Evolutionary conservation across 2,329 filamentous ascomycete genomes (phyloP).

Genomic region (Fusarium agapanthi): DNA sequence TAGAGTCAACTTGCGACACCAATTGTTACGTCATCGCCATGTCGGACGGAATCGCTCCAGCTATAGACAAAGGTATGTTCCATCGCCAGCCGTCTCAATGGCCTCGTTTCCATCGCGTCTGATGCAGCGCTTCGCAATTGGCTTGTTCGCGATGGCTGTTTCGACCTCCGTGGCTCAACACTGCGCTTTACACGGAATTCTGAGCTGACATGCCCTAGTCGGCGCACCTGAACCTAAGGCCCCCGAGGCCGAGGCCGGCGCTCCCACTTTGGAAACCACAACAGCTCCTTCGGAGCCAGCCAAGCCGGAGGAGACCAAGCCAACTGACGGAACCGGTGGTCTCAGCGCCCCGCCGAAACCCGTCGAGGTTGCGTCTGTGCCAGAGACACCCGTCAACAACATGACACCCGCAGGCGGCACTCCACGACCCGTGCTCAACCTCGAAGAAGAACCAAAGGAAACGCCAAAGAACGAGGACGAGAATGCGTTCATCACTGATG

Average conservation of each 20-base stretch:
- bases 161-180: not conserved
- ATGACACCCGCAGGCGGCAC: constrained; percentile 48
- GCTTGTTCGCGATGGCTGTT: not conserved
- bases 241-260: constrained; percentile 42
- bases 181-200: not conserved
- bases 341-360: constrained; percentile 43
- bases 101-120: not conserved
- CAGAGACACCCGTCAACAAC: constrained; percentile 49
- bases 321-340: constrained; percentile 21
- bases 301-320: constrained; percentile 36
- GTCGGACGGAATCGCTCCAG: constrained; percentile 48
- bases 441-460: constrained; percentile 44
- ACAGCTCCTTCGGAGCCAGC: constrained; percentile 32
- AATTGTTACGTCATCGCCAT: constrained; percentile 48
- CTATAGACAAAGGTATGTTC: constrained; percentile 49
- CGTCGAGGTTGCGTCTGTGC: constrained; percentile 48
- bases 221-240: constrained; percentile 43
- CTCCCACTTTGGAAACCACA: constrained; percentile 40
- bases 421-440: constrained; percentile 48
- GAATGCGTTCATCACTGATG: constrained; percentile 37
- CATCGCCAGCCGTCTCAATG: constrained; percentile 27
- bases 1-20: constrained; percentile 29
- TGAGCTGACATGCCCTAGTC: constrained; percentile 39
- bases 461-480: constrained; percentile 38
- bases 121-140: constrained; percentile 27